These are phyloP conservation scores for Saturnispora sekii DNA, from an alignment of 805 yeast genomes.

Conservation along the genomic window DNA sequence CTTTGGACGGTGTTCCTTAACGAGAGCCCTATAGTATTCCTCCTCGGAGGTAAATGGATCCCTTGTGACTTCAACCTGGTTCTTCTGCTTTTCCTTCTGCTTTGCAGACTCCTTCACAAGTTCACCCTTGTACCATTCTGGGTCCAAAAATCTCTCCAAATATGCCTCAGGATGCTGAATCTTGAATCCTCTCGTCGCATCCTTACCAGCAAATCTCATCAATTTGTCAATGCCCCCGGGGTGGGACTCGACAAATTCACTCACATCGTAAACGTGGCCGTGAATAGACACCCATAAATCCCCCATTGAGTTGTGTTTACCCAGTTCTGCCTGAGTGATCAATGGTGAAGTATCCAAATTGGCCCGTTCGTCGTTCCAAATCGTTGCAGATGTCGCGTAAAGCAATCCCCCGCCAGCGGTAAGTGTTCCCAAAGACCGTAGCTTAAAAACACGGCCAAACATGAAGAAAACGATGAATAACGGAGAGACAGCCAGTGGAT, in stretches of 20 bases:
- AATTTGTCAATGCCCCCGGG: slow-evolving; percentile 87
- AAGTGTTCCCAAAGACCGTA: too few relatives aligned
- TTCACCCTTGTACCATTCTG: slow-evolving; percentile 30
- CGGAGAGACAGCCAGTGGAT: too few relatives aligned
- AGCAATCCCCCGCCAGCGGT: neutral
- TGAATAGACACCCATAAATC: slow-evolving; percentile 84
- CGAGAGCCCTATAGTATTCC: slow-evolving; percentile 14
- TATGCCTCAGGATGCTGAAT: slow-evolving; percentile 22
- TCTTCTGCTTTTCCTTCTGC: slow-evolving; percentile 23
- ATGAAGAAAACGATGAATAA: too few relatives aligned
- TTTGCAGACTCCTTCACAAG: slow-evolving; percentile 18
- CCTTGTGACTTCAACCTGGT: neutral
- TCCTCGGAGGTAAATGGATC: neutral
- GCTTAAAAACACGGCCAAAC: neutral
- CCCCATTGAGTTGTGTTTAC: slow-evolving; percentile 39
- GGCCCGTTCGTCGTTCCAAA: slow-evolving; percentile 54
- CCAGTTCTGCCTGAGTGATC: slow-evolving; percentile 12
- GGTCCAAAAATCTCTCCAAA: slow-evolving; percentile 18
- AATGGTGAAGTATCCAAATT: slow-evolving; percentile 8
- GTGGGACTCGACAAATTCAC: slow-evolving; percentile 74
- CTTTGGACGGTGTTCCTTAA: slow-evolving; percentile 7
- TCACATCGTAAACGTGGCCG: slow-evolving; percentile 79
- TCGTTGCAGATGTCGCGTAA: neutral
- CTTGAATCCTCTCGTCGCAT: slow-evolving; percentile 32
- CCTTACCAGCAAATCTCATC: slow-evolving; percentile 64